These are phyloP conservation scores for Lagenidium sp. DNA, from an alignment of 352 stramenopile genomes.

Conservation along the genomic window DNA sequence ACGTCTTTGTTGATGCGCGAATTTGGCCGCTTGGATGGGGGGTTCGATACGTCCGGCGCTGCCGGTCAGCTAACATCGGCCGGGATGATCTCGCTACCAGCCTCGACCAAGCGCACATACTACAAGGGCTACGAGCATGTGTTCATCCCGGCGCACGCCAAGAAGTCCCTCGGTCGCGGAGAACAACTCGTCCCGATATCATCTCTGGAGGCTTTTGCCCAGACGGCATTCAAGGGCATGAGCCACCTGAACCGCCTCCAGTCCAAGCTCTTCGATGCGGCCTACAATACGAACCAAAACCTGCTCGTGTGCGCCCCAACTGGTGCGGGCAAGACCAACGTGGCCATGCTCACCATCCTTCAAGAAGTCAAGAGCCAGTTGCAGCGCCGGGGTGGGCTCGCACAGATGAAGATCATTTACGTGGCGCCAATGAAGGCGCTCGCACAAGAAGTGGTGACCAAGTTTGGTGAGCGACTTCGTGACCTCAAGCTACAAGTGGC, in stretches of 20 bases:
- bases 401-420: slow-evolving; percentile 93
- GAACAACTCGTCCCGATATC: slow-evolving; percentile 58
- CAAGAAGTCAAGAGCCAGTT: slow-evolving; percentile 85
- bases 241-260: slow-evolving; percentile 96
- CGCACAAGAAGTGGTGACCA: slow-evolving; percentile 98
- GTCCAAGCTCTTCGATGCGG: slow-evolving; percentile 94
- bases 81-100: slow-evolving; percentile 37
- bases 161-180: slow-evolving; percentile 41
- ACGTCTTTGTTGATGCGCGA: slow-evolving; percentile 68
- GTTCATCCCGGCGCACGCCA: slow-evolving; percentile 62
- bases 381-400: slow-evolving; percentile 30
- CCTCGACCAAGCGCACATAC: slow-evolving; percentile 61
- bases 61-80: slow-evolving; percentile 58
- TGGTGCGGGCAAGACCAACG: slow-evolving; percentile 98
- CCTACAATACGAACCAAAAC: slow-evolving; percentile 96
- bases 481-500: slow-evolving; percentile 67
- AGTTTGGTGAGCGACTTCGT: slow-evolving; percentile 90
- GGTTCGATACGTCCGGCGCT: slow-evolving; percentile 55
- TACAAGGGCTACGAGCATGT: slow-evolving; percentile 82
- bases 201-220: slow-evolving; percentile 58
- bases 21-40: slow-evolving; percentile 58
- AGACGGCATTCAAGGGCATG: slow-evolving; percentile 72
- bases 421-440: slow-evolving; percentile 97
- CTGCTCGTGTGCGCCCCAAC: slow-evolving; percentile 91
- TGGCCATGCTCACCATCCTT: slow-evolving; percentile 96